phyloP scores from a whole-genome alignment of 2,329 filamentous ascomycete species.

The Phyllosticta citribraziliensis region DNA sequence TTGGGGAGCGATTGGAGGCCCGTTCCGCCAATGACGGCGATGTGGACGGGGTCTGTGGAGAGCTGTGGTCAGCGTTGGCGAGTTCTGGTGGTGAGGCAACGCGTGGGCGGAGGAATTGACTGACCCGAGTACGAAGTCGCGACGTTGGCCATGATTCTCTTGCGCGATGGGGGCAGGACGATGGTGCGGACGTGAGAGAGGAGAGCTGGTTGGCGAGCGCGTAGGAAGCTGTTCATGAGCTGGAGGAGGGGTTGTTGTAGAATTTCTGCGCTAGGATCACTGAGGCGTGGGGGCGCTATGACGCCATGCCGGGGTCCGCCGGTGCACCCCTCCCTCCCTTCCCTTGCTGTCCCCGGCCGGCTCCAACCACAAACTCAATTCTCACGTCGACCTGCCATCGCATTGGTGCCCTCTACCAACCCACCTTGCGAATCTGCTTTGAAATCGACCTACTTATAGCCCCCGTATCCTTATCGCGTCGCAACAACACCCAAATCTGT shows the following conservation, averaged over 20 bases:
- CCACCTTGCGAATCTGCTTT: neutral
- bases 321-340: neutral
- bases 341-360: no score
- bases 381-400: neutral
- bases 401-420: no score
- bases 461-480: no score
- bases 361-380: neutral
- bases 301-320: conserved; percentile 5
- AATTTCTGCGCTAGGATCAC: conserved; percentile 4
- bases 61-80: neutral
- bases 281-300: neutral
- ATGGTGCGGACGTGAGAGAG: neutral
- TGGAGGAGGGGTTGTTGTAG: neutral
- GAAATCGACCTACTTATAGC: neutral
- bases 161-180: conserved; percentile 5
- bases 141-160: conserved; percentile 11
- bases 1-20: conserved; percentile 79
- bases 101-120: neutral
- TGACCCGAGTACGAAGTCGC: conserved; percentile 10
- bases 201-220: neutral
- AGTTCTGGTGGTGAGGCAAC: neutral
- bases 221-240: neutral
- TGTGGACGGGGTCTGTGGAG: conserved; percentile 36
- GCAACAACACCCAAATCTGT: no score
- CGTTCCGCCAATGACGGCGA: conserved; percentile 58